Percentiles rank a stretch among this genome's conserved stretches.
phyloP scores from a whole-genome alignment of 441 rosid genomes.

The Mallotus japonicus region DNA sequence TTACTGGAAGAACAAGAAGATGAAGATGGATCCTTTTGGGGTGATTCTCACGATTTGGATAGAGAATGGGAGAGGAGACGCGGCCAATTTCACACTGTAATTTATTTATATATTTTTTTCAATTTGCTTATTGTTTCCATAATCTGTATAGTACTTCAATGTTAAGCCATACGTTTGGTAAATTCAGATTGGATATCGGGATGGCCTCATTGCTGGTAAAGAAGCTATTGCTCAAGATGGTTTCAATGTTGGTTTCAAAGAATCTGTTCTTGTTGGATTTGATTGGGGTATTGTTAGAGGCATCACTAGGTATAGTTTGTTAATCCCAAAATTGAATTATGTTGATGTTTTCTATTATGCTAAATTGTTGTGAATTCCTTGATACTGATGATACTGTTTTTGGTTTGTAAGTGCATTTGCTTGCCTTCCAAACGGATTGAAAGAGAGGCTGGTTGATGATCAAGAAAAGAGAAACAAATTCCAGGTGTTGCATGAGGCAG shows the following conservation, averaged over 20 bases:
- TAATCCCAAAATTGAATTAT: neutral
- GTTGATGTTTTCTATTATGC: neutral
- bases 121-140: neutral
- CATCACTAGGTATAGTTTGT: conserved; percentile 52
- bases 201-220: conserved; percentile 49
- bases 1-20: conserved; percentile 23
- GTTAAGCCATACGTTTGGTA: no score
- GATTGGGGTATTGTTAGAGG: conserved; percentile 78
- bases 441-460: conserved; percentile 43
- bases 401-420: conserved; percentile 46
- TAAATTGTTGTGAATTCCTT: neutral
- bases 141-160: neutral
- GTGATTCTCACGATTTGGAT: conserved; percentile 43
- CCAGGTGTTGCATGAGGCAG: conserved; percentile 43
- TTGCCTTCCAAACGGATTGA: conserved; percentile 55
- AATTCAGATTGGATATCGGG: conserved; percentile 74
- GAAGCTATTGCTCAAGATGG: conserved; percentile 79
- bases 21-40: conserved; percentile 45
- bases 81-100: conserved; percentile 49
- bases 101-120: neutral
- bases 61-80: conserved; percentile 49
- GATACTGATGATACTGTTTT: neutral
- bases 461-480: conserved; percentile 47
- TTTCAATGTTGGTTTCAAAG: conserved; percentile 66
- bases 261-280: conserved; percentile 59